Evolutionary conservation across 2,329 filamentous ascomycete species (phyloP).

Genomic region (Ceratocystiopsis minuta): DNA sequence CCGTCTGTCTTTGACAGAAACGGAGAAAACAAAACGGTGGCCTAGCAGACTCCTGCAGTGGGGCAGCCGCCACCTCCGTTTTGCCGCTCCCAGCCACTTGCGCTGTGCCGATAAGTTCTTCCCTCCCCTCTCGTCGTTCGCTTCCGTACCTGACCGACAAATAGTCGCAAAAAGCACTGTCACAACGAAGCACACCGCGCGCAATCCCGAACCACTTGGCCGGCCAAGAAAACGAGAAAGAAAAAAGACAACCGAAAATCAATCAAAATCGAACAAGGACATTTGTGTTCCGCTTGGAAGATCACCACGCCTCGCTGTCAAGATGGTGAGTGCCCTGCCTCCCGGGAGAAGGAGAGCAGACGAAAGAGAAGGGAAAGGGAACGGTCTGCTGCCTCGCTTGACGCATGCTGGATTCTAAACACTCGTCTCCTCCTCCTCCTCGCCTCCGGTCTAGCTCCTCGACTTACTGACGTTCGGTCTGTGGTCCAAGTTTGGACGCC

Average conservation of each 20-base stretch:
- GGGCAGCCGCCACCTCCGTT: neutral
- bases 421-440: neutral
- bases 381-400: neutral
- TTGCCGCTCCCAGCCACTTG: neutral
- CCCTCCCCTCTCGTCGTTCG: neutral
- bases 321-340: no score
- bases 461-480: conserved; percentile 51
- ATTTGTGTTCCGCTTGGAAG: no score
- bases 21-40: no score
- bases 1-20: no score
- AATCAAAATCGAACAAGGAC: no score
- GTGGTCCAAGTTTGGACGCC: conserved; percentile 68
- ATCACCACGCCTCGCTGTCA: no score
- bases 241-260: no score
- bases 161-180: neutral
- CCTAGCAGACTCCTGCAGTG: no score
- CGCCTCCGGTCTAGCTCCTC: conserved; percentile 30
- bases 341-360: no score
- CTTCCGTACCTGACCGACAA: neutral
- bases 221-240: no score
- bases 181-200: neutral
- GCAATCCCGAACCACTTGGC: neutral
- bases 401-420: conserved; percentile 21
- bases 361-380: neutral
- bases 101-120: neutral